Evolutionary conservation across 495 filamentous ascomycete genomes (phyloP).

Genomic region (Bryoglossum gracile): DNA sequence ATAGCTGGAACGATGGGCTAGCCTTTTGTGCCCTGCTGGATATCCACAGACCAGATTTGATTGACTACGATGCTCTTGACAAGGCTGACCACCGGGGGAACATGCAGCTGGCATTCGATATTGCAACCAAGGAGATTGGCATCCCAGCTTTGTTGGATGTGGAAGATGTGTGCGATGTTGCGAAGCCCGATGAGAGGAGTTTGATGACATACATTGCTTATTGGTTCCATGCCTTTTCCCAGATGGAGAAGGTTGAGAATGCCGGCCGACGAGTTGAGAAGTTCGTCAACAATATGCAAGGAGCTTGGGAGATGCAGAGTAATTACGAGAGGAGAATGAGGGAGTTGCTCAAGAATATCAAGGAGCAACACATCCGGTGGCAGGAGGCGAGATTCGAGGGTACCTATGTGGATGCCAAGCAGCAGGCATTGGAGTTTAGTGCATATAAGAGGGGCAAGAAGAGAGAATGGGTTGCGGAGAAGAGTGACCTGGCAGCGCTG

Average conservation of each 20-base stretch:
- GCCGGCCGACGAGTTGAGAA: slow-evolving; percentile 95
- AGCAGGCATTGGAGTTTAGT: slow-evolving; percentile 72
- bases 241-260: slow-evolving; percentile 96
- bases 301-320: slow-evolving; percentile 99
- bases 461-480: slow-evolving; percentile 92
- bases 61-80: slow-evolving; percentile 90
- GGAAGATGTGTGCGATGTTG: slow-evolving; percentile 95
- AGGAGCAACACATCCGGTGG: slow-evolving; percentile 66
- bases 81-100: slow-evolving; percentile 93
- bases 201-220: slow-evolving; percentile 99
- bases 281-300: slow-evolving; percentile 97
- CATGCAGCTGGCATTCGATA: slow-evolving; percentile 95
- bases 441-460: slow-evolving; percentile 84
- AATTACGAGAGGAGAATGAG: slow-evolving; percentile 86
- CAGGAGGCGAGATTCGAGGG: slow-evolving; percentile 74
- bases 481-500: slow-evolving; percentile 85
- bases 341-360: slow-evolving; percentile 65
- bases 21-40: slow-evolving; percentile 95
- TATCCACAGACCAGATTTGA: slow-evolving; percentile 93
- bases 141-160: slow-evolving; percentile 94
- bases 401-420: slow-evolving; percentile 88
- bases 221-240: slow-evolving; percentile 99
- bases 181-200: slow-evolving; percentile 89
- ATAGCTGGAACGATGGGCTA: slow-evolving; percentile 93
- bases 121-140: slow-evolving; percentile 92